These are phyloP conservation scores for Exserohilum turcica DNA, from an alignment of 2,329 filamentous ascomycete species.

Conservation along the genomic window DNA sequence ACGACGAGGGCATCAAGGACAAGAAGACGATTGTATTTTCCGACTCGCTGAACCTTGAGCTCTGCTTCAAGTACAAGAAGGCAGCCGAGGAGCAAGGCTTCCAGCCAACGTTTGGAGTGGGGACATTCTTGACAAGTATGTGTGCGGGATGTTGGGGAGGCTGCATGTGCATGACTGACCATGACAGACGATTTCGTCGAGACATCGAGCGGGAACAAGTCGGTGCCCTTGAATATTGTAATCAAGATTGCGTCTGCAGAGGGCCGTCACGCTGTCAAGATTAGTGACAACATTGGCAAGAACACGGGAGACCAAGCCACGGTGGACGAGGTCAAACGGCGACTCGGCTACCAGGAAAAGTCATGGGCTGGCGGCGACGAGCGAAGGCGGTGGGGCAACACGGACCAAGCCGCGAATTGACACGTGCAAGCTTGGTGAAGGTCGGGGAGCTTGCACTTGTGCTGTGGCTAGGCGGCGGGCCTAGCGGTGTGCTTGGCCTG, in stretches of 20 bases:
- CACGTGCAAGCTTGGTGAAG: too few relatives aligned
- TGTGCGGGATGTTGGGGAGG: not conserved
- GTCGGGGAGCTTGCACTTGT: too few relatives aligned
- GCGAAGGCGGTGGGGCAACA: conserved; percentile 75
- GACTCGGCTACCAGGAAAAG: conserved; percentile 84
- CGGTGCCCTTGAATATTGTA: conserved; percentile 91
- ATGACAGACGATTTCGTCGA: conserved; percentile 77
- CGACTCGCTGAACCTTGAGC: conserved; percentile 89
- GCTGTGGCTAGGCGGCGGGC: too few relatives aligned
- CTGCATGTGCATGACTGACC: conserved; percentile 18
- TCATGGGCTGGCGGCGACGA: conserved; percentile 85
- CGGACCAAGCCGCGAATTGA: conserved; percentile 26
- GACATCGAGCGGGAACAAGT: conserved; percentile 75
- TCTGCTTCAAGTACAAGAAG: conserved; percentile 87
- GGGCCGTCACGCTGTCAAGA: conserved; percentile 85
- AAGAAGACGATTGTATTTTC: conserved; percentile 94
- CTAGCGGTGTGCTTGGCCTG: not conserved
- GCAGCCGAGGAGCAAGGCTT: conserved; percentile 81
- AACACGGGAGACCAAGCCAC: conserved; percentile 86
- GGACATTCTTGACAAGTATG: conserved; percentile 87
- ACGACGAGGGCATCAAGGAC: conserved; percentile 72
- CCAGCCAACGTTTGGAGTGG: conserved; percentile 87
- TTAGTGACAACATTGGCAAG: conserved; percentile 86
- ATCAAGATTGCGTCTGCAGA: conserved; percentile 91
- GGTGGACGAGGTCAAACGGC: conserved; percentile 80